Evolutionary conservation across 83 land plant species (phyloP).

Genomic region (Isoetes engelmannii): DNA sequence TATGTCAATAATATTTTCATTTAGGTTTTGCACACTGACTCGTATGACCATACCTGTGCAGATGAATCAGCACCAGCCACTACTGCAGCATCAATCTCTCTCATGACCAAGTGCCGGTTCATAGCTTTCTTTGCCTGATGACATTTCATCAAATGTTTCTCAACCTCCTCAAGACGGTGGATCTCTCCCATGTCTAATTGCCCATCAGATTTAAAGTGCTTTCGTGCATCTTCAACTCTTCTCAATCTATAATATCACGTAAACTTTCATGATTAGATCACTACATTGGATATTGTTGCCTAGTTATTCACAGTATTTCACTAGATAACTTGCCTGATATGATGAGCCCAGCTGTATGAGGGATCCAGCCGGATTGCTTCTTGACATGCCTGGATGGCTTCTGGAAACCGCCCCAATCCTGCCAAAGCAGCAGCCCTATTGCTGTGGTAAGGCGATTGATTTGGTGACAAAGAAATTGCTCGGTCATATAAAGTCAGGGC

Average conservation of each 20-base stretch:
- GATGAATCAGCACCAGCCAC: slow-evolving; percentile 86
- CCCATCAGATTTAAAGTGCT: slow-evolving; percentile 46
- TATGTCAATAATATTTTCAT: slow-evolving; percentile 9
- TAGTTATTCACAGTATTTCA: background rate
- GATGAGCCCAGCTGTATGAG: slow-evolving; percentile 64
- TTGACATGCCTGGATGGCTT: slow-evolving; percentile 69
- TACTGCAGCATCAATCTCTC: slow-evolving; percentile 48
- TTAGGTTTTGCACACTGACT: background rate
- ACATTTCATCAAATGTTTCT: slow-evolving; percentile 42
- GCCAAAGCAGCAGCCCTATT: slow-evolving; percentile 83
- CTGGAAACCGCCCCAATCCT: slow-evolving; percentile 55
- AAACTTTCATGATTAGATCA: background rate
- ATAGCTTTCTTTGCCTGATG: slow-evolving; percentile 40
- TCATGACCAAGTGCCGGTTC: slow-evolving; percentile 60
- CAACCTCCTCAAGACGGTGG: slow-evolving; percentile 42
- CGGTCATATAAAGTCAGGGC: slow-evolving; percentile 68
- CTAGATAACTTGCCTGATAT: slow-evolving; percentile 49
- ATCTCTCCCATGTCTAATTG: slow-evolving; percentile 30
- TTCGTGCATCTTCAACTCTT: slow-evolving; percentile 55
- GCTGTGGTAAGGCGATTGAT: slow-evolving; percentile 52
- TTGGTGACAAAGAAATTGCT: slow-evolving; percentile 60
- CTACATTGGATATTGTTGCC: background rate
- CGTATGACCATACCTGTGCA: slow-evolving; percentile 45
- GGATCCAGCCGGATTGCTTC: slow-evolving; percentile 74
- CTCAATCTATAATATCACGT: slow-evolving; percentile 50